phyloP scores from a whole-genome alignment of 768 basidiomycete species.

The Lepiota venenata region DNA sequence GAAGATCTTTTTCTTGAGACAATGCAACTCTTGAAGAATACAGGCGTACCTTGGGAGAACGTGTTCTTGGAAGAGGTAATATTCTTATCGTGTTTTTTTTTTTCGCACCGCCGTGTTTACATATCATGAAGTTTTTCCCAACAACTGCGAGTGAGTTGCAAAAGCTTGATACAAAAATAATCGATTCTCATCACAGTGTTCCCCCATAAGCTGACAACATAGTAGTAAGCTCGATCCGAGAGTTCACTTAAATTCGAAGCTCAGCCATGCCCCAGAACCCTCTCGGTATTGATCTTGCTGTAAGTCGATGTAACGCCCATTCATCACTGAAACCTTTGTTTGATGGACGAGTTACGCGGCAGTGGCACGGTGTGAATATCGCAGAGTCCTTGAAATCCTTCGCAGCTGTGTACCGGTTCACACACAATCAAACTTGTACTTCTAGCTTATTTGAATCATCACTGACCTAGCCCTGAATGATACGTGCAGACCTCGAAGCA shows the following conservation, averaged over 20 bases:
- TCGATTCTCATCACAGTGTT: too few relatives aligned
- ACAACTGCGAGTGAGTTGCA: conserved; percentile 26
- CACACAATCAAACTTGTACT: conserved; percentile 51
- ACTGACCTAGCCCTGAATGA: not conserved
- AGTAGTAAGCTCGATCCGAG: too few relatives aligned
- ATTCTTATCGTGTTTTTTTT: not conserved
- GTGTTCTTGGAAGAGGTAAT: conserved; percentile 42
- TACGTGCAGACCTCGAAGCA: conserved; percentile 36
- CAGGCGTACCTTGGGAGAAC: conserved; percentile 50
- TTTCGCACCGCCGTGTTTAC: not conserved
- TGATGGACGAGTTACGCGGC: too few relatives aligned
- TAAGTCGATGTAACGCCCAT: too few relatives aligned
- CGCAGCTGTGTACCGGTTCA: conserved; percentile 49
- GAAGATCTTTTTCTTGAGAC: conserved; percentile 48
- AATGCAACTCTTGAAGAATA: conserved; percentile 47
- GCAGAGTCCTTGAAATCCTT: conserved; percentile 53
- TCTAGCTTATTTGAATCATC: too few relatives aligned
- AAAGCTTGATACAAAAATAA: not conserved
- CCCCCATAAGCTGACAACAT: too few relatives aligned
- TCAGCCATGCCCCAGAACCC: too few relatives aligned
- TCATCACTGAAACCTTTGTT: too few relatives aligned
- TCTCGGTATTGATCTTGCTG: too few relatives aligned
- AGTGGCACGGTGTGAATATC: conserved; percentile 59
- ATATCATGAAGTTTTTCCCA: conserved; percentile 37
- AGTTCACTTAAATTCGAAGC: too few relatives aligned